These are phyloP conservation scores for Pyrenopolyporus hunteri DNA, from an alignment of 495 filamentous ascomycete species.

Conservation along the genomic window DNA sequence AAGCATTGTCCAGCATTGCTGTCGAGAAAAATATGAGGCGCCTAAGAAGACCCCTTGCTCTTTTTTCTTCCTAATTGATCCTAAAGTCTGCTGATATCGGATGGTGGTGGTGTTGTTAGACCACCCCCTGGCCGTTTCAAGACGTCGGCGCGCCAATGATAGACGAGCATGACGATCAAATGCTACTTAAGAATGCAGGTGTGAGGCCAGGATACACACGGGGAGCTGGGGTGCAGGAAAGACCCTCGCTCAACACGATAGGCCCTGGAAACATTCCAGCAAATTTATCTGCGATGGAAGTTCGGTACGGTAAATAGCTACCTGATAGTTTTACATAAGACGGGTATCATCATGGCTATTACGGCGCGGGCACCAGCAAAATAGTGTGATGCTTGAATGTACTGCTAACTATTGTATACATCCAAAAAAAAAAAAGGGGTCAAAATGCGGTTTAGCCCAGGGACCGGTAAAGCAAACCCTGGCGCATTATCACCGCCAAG, in stretches of 20 bases:
- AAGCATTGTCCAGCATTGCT: slow-evolving; percentile 9
- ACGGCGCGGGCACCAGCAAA: neutral
- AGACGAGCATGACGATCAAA: slow-evolving; percentile 5
- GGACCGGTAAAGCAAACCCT: neutral
- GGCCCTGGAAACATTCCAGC: neutral
- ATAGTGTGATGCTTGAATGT: neutral
- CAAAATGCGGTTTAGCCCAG: neutral
- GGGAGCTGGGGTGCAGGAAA: neutral
- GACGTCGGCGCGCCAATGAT: slow-evolving; percentile 15
- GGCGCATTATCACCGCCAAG: slow-evolving; percentile 19
- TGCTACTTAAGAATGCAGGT: slow-evolving; percentile 4
- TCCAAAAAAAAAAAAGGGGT: neutral
- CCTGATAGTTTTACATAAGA: neutral
- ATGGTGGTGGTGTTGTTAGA: slow-evolving; percentile 12
- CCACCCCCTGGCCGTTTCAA: slow-evolving; percentile 26
- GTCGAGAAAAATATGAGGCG: neutral
- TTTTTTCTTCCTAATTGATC: slow-evolving; percentile 12
- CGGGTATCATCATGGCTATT: neutral
- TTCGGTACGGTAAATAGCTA: neutral
- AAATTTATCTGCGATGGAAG: neutral
- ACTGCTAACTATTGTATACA: neutral
- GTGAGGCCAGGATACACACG: neutral
- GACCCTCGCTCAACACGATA: neutral
- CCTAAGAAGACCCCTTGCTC: slow-evolving; percentile 6
- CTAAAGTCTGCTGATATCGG: slow-evolving; percentile 34